Conservation (phyloP, 441 rosid species). For the Euphorbia celastroides region DNA sequence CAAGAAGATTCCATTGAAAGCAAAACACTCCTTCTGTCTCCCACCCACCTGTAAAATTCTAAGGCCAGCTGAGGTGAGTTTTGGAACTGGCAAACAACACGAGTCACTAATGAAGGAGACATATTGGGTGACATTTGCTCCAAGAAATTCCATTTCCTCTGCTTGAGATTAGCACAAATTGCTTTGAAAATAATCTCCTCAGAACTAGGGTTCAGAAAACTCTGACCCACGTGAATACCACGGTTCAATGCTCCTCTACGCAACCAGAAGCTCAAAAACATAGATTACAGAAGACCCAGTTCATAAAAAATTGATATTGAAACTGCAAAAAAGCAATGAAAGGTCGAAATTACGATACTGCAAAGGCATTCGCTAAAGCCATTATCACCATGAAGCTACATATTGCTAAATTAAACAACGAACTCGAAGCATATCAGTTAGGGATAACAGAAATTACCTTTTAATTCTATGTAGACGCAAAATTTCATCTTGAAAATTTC, state of each 20-base stretch:
- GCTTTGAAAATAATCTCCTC: constrained; percentile 47
- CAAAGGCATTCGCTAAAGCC: background rate
- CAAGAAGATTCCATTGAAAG: constrained; percentile 37
- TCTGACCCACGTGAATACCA: constrained; percentile 40
- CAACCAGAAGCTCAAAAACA: constrained; percentile 30
- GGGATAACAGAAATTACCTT: background rate
- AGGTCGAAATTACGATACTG: background rate
- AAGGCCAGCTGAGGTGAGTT: constrained; percentile 50
- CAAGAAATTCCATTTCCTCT: constrained; percentile 56
- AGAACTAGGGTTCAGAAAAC: constrained; percentile 31
- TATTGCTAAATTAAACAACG: constrained; percentile 17
- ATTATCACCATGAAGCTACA: background rate
- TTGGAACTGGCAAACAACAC: constrained; percentile 45
- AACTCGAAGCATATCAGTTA: constrained; percentile 30
- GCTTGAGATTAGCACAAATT: constrained; percentile 50
- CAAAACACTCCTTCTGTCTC: constrained; percentile 21
- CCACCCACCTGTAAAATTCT: constrained; percentile 54
- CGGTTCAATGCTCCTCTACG: constrained; percentile 30
- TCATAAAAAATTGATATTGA: constrained; percentile 16
- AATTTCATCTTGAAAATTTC: background rate
- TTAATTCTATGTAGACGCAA: background rate
- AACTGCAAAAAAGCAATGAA: constrained; percentile 17
- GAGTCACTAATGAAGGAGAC: constrained; percentile 38
- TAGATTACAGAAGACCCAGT: constrained; percentile 22
- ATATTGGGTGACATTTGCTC: constrained; percentile 35